A percentile compares a stretch with the other conserved stretches of the same genome.
Evolutionary conservation across 1,284 basidiomycete genomes (phyloP).

Genomic region (Sanguinoderma infundibulare): DNA sequence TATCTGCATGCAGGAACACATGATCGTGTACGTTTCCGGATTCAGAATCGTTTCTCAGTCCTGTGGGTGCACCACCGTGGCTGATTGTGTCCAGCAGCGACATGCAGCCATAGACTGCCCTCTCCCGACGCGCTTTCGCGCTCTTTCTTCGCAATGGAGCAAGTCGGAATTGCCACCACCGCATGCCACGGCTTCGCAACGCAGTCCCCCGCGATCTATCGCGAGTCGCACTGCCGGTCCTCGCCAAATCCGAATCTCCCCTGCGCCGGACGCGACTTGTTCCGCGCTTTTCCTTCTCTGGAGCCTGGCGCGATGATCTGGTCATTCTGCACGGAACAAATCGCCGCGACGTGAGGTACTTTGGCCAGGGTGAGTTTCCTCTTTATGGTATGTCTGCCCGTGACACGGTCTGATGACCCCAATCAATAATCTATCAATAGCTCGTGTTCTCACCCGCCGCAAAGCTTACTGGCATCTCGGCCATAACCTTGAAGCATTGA

Average conservation of each 20-base stretch:
- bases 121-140: background rate
- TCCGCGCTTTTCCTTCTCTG: background rate
- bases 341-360: no score
- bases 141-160: background rate
- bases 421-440: no score
- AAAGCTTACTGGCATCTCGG: no score
- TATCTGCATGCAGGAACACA: no score
- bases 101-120: background rate
- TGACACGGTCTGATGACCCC: no score
- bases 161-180: background rate
- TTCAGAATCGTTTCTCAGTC: no score
- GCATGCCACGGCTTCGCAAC: background rate
- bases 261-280: background rate
- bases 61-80: background rate
- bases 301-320: background rate
- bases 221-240: background rate
- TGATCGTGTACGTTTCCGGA: no score
- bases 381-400: no score
- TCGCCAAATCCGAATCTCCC: background rate
- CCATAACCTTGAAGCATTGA: no score
- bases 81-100: background rate
- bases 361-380: no score
- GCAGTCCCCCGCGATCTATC: background rate
- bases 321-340: background rate
- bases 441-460: no score